Evolutionary conservation across 257 asterid genomes (phyloP), one percentile per base, ranked within the genome.

Genomic region (Mentha longifolia): DNA sequence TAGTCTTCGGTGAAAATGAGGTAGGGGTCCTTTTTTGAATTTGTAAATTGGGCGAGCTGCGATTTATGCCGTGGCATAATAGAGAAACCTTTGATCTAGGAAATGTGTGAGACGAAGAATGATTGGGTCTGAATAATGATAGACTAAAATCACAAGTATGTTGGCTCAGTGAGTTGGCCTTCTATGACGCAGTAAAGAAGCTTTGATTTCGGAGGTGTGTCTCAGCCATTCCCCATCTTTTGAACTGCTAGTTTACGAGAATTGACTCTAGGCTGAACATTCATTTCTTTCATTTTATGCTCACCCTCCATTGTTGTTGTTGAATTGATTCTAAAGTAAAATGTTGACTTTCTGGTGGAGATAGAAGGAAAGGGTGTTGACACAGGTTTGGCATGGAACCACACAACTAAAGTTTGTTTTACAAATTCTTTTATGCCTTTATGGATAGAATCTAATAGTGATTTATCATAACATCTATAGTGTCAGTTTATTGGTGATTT

Each of bases 101-200:
- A 42, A 65, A 45, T 45, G 58, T 46, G 43, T 46, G 4, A 15
- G 70, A 28, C 42, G 13, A n/a, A 1, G 45, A 45, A 25, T 1
- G 52, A 45, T 64, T 65, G 58, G 45, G 28, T 25, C 70, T 14
- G 28, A 25, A 28, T 31, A 25, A 7, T 14, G 15, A 4, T 20
- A 2, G 54, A 25, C 66, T 42, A 51, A 17, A 22, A 69, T 77
- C 56, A 16, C 28, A 65, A 20, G 28, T 46, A 25, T 12, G 76
- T 46, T 46, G 58, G 13, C 52, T 28, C 17, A 16, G 66, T 65
- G 12, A 10, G 12, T 60, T 51, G 13, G 31, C 30, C n/a, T 19
- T 33, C 28, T 42, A 41, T 20, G 16, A 4, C 30, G 41, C 71
- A 12, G 19, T 15, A 68, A 52, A 50, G 51, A 68, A 22, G 45